A percentile compares a stretch with the other conserved stretches of the same genome.
These are phyloP conservation scores for Colletotrichum horii DNA, from an alignment of 2,329 filamentous ascomycete genomes.

Conservation along the genomic window DNA sequence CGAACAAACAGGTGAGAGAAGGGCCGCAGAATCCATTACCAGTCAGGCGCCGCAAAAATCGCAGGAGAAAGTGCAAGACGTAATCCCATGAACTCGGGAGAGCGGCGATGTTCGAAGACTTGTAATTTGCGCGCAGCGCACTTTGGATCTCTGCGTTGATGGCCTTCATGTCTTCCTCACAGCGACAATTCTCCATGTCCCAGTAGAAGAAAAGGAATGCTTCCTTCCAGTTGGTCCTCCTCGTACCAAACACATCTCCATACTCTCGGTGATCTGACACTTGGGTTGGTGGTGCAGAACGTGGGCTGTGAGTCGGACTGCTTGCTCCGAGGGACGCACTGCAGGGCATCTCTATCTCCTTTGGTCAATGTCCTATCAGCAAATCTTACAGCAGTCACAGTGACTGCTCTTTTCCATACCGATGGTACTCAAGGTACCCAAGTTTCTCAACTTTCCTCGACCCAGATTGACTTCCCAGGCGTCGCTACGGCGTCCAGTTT, in stretches of 20 bases:
- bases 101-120: not conserved
- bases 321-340: not conserved
- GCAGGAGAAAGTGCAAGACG: not conserved
- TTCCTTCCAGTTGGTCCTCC: slow-evolving; percentile 1
- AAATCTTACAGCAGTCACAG: not conserved
- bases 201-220: slow-evolving; percentile 12
- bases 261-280: not conserved
- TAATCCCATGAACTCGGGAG: not conserved
- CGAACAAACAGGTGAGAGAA: not conserved
- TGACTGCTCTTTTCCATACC: not conserved
- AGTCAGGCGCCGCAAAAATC: not conserved
- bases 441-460: not conserved
- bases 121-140: not conserved
- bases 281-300: not conserved
- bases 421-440: not conserved
- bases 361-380: not conserved
- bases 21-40: not conserved
- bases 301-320: not conserved
- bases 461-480: not conserved
- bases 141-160: not conserved
- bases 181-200: not conserved
- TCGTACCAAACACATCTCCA: not conserved
- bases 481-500: not conserved
- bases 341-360: not conserved
- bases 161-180: not conserved